Base-by-base conservation (phyloP, 2,329 filamentous ascomycete species). In the Alternaria viburni region DNA sequence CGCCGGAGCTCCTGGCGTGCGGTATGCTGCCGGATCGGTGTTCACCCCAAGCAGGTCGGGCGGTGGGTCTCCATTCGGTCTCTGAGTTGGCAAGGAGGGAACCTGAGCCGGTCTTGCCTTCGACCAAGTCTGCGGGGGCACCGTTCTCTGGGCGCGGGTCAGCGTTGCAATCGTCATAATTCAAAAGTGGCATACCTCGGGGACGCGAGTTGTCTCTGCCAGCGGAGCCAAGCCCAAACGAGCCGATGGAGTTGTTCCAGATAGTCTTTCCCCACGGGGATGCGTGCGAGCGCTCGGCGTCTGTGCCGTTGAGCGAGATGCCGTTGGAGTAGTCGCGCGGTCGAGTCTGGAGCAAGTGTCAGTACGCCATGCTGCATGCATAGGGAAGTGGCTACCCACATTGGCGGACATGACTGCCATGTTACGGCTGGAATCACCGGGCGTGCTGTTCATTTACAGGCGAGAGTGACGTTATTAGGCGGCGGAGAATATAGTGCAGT, bases 41-140 rank as follows among this genome's bases (percentile, higher is more conserved):
- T 49, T 88, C 86, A 66, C 85, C 86, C 91, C 91, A 93, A 15
- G 87, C 85, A 41, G 84, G 81, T 66, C 81, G 84, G 55, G 83
- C 56, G 21, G 44, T 81, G 49, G 83, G 82, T 55, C 79, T 80
- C 88, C 90, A 92, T 50, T 92, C 90, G 17, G 87, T 87, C 73
- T 93, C 90, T 10, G 91, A 91, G 45, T 89, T 87, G 47, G 88
- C 85, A 63, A 91, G 85, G 43, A 93, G 83, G 62, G 90, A 91
- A 64, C 89, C 86, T 6, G 91, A 92, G 52, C 91, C 91, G 4
- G 88, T 89, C 73, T 90, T 88, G 58, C 82, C 85, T 69, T 87
- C 86, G 43, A 84, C 67, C 26, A 75, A 71, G 19, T 81, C 80
- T 30, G 66, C 54, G 13, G 67, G 55, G 6, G 71, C 67, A 54